Evolutionary conservation across 208 protist species (phyloP).

Genomic region (Crithidia sp.): DNA sequence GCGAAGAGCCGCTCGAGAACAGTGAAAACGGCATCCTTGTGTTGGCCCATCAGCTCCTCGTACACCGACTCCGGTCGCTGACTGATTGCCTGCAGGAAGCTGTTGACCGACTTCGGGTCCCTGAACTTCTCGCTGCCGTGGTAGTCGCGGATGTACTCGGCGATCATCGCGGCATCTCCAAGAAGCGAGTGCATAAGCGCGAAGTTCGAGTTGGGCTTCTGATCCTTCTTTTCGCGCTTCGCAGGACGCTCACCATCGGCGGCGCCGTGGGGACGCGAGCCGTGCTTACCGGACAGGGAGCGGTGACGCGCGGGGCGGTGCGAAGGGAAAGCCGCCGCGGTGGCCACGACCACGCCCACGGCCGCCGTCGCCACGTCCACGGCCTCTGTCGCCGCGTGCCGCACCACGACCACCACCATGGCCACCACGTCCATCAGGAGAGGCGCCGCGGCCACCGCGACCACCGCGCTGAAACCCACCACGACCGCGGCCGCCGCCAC

Average conservation of each 20-base stretch:
- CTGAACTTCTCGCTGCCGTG: slow-evolving; percentile 52
- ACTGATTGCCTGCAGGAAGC: slow-evolving; percentile 80
- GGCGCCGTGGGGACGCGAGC: slow-evolving; percentile 10
- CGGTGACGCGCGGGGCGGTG: slow-evolving; percentile 26
- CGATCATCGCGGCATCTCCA: slow-evolving; percentile 52
- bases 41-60: slow-evolving; percentile 40
- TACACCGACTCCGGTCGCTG: slow-evolving; percentile 57
- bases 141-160: slow-evolving; percentile 61
- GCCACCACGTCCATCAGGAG: not conserved
- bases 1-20: slow-evolving; percentile 71
- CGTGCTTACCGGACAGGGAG: slow-evolving; percentile 34
- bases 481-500: slow-evolving; percentile 11
- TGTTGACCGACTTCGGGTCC: slow-evolving; percentile 57
- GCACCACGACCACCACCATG: slow-evolving; percentile 9
- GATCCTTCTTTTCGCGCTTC: slow-evolving; percentile 40
- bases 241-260: slow-evolving; percentile 22
- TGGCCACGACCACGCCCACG: slow-evolving; percentile 9
- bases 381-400: not conserved
- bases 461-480: not conserved
- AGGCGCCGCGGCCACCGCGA: slow-evolving; percentile 14
- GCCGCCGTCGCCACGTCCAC: slow-evolving; percentile 6
- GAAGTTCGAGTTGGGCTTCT: slow-evolving; percentile 68
- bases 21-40: slow-evolving; percentile 60
- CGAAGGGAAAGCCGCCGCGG: slow-evolving; percentile 11
- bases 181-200: slow-evolving; percentile 48